Conservation (phyloP, 805 yeast genomes). For the Torulaspora franciscae region DNA sequence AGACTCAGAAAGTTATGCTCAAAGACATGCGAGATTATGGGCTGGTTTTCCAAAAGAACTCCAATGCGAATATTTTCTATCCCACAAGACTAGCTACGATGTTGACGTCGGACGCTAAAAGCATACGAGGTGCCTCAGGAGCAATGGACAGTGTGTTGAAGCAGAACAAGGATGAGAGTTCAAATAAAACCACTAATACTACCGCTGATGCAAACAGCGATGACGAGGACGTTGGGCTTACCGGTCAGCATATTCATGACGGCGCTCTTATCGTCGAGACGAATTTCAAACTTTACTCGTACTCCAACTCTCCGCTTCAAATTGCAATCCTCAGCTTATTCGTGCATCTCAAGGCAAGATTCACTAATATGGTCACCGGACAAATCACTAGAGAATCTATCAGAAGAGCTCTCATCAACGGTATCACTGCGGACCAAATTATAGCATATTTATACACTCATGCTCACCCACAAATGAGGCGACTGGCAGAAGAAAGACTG, state of each 20-base stretch:
- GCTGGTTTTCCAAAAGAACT: constrained; percentile 64
- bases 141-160: constrained; percentile 66
- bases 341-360: constrained; percentile 78
- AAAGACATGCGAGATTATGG: constrained; percentile 91
- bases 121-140: constrained; percentile 65
- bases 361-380: constrained; percentile 89
- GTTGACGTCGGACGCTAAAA: constrained; percentile 75
- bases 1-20: constrained; percentile 79
- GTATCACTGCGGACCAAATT: constrained; percentile 93
- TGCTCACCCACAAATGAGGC: constrained; percentile 88
- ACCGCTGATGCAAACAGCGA: constrained; percentile 24
- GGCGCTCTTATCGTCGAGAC: constrained; percentile 90
- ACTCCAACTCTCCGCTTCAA: constrained; percentile 89
- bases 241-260: constrained; percentile 26
- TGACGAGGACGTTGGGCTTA: constrained; percentile 27
- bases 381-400: constrained; percentile 89
- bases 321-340: constrained; percentile 87
- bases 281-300: constrained; percentile 87
- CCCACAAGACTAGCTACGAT: constrained; percentile 91
- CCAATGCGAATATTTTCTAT: constrained; percentile 61
- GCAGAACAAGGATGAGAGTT: constrained; percentile 23
- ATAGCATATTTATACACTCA: constrained; percentile 83
- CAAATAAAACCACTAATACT: constrained; percentile 13
- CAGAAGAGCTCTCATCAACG: constrained; percentile 74
- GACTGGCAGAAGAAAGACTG: constrained; percentile 62